A percentile compares a stretch with the other conserved stretches of the same genome.
Conservation (phyloP, 192 early-diverging fungal species). For the Dispira simplex region DNA sequence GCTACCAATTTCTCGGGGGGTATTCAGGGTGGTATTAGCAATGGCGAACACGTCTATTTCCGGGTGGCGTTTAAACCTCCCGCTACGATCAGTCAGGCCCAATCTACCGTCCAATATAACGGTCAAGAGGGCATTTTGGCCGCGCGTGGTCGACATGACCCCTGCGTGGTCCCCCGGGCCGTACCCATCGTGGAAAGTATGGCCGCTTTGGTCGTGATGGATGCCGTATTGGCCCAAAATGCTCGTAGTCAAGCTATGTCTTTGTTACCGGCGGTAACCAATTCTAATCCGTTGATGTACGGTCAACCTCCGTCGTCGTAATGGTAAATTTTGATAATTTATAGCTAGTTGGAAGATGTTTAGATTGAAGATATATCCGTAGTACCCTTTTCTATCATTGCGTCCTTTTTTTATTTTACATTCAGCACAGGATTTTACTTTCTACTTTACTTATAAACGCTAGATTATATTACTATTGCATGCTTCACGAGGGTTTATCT, state of each 20-base stretch:
- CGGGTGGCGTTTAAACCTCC: conserved; percentile 95
- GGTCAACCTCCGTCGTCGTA: background rate
- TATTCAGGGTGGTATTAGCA: conserved; percentile 94
- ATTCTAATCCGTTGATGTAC: background rate
- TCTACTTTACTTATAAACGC: no score
- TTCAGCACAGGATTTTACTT: no score
- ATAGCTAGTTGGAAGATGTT: background rate
- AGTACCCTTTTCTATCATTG: conserved; percentile 10
- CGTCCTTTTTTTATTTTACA: conserved; percentile 12
- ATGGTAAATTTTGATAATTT: background rate
- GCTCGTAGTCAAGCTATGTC: conserved; percentile 17
- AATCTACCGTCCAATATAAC: conserved; percentile 74
- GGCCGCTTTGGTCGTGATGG: conserved; percentile 88
- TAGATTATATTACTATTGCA: no score
- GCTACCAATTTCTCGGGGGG: conserved; percentile 91
- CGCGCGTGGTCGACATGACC: conserved; percentile 92
- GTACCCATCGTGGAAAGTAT: conserved; percentile 97
- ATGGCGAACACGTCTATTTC: conserved; percentile 94
- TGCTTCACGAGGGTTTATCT: no score
- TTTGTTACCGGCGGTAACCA: conserved; percentile 12
- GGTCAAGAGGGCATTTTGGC: conserved; percentile 68
- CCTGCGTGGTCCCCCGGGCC: conserved; percentile 90
- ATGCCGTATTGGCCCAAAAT: conserved; percentile 37
- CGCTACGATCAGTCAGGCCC: conserved; percentile 87
- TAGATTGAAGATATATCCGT: background rate